phyloP scores from a whole-genome alignment of 495 filamentous ascomycete genomes.

The Friedmanniomyces simplex region DNA sequence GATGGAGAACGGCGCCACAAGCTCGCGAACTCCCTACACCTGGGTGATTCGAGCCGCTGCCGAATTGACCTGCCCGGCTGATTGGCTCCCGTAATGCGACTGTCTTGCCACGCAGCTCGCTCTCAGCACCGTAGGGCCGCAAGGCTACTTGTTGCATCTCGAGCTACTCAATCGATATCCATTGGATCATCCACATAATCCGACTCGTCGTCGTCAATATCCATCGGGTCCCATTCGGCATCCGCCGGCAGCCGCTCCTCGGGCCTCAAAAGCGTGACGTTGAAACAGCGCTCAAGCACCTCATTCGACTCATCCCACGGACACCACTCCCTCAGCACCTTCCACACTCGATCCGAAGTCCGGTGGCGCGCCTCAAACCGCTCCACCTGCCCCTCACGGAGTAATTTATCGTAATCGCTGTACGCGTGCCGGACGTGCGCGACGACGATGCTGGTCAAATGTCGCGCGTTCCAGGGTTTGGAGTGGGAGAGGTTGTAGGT shows the following conservation, averaged over 20 bases:
- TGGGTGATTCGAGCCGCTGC: too few relatives aligned
- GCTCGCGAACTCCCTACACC: too few relatives aligned
- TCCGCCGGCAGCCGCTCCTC: slow-evolving; percentile 13
- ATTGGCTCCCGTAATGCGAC: too few relatives aligned
- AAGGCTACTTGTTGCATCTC: too few relatives aligned
- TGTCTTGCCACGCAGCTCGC: too few relatives aligned
- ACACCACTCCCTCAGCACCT: slow-evolving; percentile 21
- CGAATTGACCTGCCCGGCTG: too few relatives aligned
- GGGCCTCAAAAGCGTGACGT: slow-evolving; percentile 15
- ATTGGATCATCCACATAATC: slow-evolving; percentile 15
- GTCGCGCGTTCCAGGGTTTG: slow-evolving; percentile 14
- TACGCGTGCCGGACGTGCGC: slow-evolving; percentile 80
- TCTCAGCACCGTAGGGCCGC: too few relatives aligned
- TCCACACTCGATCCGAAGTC: slow-evolving; percentile 14
- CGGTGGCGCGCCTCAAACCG: slow-evolving; percentile 48
- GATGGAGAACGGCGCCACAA: neutral
- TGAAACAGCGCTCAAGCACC: slow-evolving; percentile 13
- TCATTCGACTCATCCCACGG: slow-evolving; percentile 21
- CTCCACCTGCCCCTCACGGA: slow-evolving; percentile 48
- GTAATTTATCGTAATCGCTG: slow-evolving; percentile 71
- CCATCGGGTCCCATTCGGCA: slow-evolving; percentile 22
- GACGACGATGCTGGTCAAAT: slow-evolving; percentile 26
- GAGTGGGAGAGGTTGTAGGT: slow-evolving; percentile 18
- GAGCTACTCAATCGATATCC: slow-evolving; percentile 22
- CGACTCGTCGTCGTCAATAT: slow-evolving; percentile 13